Percentiles rank a stretch among this genome's conserved stretches.
Evolutionary conservation across 345 rosid species (phyloP).

Genomic region (Tarenaya hassleriana): DNA sequence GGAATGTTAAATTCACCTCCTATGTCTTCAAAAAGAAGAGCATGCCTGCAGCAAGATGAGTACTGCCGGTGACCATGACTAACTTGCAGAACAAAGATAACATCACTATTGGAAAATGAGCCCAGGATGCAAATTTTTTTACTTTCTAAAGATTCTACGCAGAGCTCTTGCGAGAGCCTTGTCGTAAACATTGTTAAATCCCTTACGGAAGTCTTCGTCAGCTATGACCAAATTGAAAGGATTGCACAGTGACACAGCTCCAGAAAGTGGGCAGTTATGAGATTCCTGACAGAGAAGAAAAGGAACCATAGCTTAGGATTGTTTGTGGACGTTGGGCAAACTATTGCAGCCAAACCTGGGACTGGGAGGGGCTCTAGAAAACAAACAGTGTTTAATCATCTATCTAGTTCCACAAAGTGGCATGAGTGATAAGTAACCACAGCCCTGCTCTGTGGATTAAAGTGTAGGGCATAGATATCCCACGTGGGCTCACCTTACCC

Average conservation of each 20-base stretch:
- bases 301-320: background rate
- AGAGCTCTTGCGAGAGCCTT: constrained; percentile 69
- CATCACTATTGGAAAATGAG: constrained; percentile 10
- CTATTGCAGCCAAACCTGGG: too few relatives aligned
- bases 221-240: constrained; percentile 91
- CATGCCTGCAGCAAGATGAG: constrained; percentile 46
- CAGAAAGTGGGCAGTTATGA: constrained; percentile 54
- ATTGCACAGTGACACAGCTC: constrained; percentile 86
- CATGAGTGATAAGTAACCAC: too few relatives aligned
- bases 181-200: constrained; percentile 79
- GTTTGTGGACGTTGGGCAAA: too few relatives aligned
- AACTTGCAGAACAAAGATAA: constrained; percentile 13
- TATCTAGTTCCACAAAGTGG: too few relatives aligned
- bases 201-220: constrained; percentile 88
- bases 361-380: too few relatives aligned
- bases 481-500: constrained; percentile 50
- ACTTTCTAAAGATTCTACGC: constrained; percentile 60
- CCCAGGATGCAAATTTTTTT: too few relatives aligned
- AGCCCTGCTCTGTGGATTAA: too few relatives aligned
- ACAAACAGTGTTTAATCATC: too few relatives aligned
- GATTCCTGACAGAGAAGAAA: constrained; percentile 49
- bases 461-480: too few relatives aligned
- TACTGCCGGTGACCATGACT: constrained; percentile 4
- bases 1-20: constrained; percentile 73
- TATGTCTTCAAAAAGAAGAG: constrained; percentile 78